These are phyloP conservation scores for Gymnopus androsaceus DNA, from an alignment of 1,284 basidiomycete species.

Conservation along the genomic window DNA sequence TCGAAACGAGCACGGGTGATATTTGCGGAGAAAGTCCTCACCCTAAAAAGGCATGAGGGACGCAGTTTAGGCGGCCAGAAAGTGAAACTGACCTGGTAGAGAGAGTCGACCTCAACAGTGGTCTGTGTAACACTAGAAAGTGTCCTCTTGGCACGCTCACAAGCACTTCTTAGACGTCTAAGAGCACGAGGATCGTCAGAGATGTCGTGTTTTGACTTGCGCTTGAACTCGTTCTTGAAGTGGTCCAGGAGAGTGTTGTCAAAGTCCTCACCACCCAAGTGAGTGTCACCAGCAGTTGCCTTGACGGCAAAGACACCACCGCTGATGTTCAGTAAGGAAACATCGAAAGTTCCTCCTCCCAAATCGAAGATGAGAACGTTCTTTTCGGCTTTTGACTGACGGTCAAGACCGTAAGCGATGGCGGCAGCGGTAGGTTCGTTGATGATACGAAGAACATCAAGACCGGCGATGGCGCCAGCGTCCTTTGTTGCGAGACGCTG, in stretches of 20 bases:
- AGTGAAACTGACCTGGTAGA: conserved; percentile 75
- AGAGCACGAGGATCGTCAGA: conserved; percentile 94
- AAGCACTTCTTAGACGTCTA: conserved; percentile 92
- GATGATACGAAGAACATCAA: conserved; percentile 96
- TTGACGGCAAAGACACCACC: conserved; percentile 98
- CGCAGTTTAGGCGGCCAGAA: neutral
- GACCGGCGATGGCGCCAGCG: conserved; percentile 89
- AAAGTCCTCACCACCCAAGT: conserved; percentile 97
- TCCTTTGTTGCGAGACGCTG: conserved; percentile 96
- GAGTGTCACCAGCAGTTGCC: conserved; percentile 98
- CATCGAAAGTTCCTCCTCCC: conserved; percentile 99
- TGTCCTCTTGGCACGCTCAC: conserved; percentile 99
- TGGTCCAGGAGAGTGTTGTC: conserved; percentile 97
- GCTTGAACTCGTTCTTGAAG: conserved; percentile 99
- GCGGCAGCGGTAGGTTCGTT: conserved; percentile 96
- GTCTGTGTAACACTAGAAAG: conserved; percentile 98
- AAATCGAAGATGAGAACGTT: conserved; percentile 99
- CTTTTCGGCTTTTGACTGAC: conserved; percentile 89
- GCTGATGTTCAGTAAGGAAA: conserved; percentile 94
- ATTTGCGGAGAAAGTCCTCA: conserved; percentile 93
- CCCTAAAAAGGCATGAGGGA: conserved; percentile 46
- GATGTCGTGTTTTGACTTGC: conserved; percentile 96
- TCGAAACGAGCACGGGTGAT: conserved; percentile 99
- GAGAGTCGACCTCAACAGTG: conserved; percentile 98
- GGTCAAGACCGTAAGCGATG: conserved; percentile 92